Evolutionary conservation across 2,329 filamentous ascomycete species (phyloP).

Genomic region (Tolypocladium nubicola): DNA sequence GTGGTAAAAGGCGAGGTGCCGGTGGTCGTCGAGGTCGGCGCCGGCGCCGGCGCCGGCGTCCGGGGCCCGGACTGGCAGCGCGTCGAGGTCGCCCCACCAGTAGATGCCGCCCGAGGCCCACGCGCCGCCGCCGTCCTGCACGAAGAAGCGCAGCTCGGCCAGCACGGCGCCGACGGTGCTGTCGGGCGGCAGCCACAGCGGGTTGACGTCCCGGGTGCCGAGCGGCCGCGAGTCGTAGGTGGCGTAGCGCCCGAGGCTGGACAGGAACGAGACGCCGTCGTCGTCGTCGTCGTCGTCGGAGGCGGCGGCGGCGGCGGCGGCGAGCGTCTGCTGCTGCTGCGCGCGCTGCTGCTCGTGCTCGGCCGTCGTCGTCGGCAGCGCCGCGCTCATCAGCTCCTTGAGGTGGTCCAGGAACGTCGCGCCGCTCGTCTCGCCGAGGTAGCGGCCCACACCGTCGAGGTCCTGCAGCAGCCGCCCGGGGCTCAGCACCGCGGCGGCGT

Average conservation of each 20-base stretch:
- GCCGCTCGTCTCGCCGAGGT: slow-evolving; percentile 38
- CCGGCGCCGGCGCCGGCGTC: slow-evolving; percentile 1
- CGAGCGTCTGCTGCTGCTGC: background rate
- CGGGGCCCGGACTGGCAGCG: slow-evolving; percentile 15
- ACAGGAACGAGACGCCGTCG: slow-evolving; percentile 21
- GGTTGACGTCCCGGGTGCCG: slow-evolving; percentile 24
- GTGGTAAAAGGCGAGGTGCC: slow-evolving; percentile 34
- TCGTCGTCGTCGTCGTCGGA: no score
- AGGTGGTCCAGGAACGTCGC: slow-evolving; percentile 38
- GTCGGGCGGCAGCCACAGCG: slow-evolving; percentile 25
- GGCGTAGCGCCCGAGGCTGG: slow-evolving; percentile 33
- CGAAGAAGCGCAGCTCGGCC: slow-evolving; percentile 27
- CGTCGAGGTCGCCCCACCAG: slow-evolving; percentile 33
- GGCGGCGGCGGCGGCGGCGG: no score
- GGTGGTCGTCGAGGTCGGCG: slow-evolving; percentile 16
- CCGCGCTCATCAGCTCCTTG: slow-evolving; percentile 32
- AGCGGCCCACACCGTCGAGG: slow-evolving; percentile 30
- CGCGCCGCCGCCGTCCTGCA: slow-evolving; percentile 32
- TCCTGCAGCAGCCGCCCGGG: slow-evolving; percentile 35
- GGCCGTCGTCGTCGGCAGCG: slow-evolving; percentile 3
- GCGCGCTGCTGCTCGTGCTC: background rate
- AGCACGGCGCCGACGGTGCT: slow-evolving; percentile 27
- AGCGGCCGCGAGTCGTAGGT: slow-evolving; percentile 35
- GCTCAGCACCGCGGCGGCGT: slow-evolving; percentile 11
- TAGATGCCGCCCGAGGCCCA: slow-evolving; percentile 35